Base-by-base conservation (phyloP, 192 early-diverging fungal genomes). In the Backusella morwellensis region DNA sequence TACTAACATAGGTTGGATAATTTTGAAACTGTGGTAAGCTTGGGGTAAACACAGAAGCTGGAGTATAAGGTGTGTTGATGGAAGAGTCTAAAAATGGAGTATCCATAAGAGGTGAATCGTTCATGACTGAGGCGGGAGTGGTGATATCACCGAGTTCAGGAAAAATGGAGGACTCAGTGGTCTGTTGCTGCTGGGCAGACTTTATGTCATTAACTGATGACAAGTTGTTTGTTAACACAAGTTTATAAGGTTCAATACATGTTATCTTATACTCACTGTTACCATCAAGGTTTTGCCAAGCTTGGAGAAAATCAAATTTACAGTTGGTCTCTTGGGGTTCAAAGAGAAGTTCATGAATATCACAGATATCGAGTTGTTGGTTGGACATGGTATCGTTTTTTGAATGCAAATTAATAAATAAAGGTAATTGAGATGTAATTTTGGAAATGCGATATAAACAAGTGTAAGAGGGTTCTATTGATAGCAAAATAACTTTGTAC, bases 221-320 rank as follows among this genome's bases (percentile, higher is more conserved):
- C 6, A 5, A 14, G n/a, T 70, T 70, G 21, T 36, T 38, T 19
- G 35, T 38, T 38, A 70, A 35, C 17, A 70, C 6, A 35, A 70
- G 68, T 70, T 70, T 70, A 70, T 35, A 70, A 21, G 68, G 35
- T 38, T 70, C 68, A 41, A 70, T 21, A 70, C 35, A 70, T 36
- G 35, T 35, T 23, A 21, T 26, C 3, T 21, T 36, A 38, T 70
- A 23, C 35, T 70, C 23, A 23, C 38, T 35, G 23, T 36, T 17
- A 70, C 68, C 19, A 23, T 21, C 36, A 38, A 70, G 35, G 8
- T 70, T 35, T 9, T 38, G 19, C 68, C 68, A 70, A 36, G 38
- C 36, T 70, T 70, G 68, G 17, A 38, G n/a, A 35, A 70, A 70
- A 41, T 70, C 38, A 38, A 70, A 70, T 70, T 36, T 38, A 14